These are phyloP conservation scores for Tuber brumale DNA, from an alignment of 495 filamentous ascomycete genomes.

Conservation along the genomic window DNA sequence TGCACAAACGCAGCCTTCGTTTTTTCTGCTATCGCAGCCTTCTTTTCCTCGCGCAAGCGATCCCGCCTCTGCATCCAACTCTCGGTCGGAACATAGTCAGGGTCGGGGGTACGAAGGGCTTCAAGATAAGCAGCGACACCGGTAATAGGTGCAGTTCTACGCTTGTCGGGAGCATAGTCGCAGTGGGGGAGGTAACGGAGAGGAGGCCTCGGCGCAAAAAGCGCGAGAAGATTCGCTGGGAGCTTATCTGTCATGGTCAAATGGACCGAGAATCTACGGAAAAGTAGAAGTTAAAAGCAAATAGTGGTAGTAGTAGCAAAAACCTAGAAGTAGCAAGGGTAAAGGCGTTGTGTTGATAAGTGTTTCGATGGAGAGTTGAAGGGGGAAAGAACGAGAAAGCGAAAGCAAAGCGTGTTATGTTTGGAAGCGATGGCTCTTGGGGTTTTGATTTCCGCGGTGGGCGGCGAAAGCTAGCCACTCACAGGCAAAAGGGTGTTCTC, in stretches of 20 bases:
- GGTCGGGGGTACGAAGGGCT: conserved; percentile 59
- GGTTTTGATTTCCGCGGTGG: background rate
- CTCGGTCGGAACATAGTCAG: conserved; percentile 77
- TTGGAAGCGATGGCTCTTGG: background rate
- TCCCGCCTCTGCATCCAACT: conserved; percentile 84
- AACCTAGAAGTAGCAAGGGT: background rate
- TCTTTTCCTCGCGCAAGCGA: conserved; percentile 71
- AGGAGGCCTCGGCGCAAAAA: conserved; percentile 88
- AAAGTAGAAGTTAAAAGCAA: background rate
- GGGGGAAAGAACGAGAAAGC: background rate
- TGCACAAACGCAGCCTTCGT: conserved; percentile 58
- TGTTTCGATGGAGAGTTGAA: background rate
- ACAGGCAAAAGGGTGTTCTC: background rate
- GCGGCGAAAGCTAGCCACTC: background rate
- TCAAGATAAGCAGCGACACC: conserved; percentile 69
- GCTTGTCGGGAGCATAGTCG: conserved; percentile 77
- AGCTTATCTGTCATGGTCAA: conserved; percentile 85
- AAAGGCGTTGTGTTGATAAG: background rate
- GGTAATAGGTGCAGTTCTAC: conserved; percentile 61
- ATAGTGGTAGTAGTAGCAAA: background rate
- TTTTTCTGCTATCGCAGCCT: conserved; percentile 56
- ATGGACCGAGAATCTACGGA: background rate
- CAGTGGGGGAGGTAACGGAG: conserved; percentile 79
- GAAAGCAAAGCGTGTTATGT: background rate
- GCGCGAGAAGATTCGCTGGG: conserved; percentile 80